These are phyloP conservation scores for Rhodotorula sp. DNA, from an alignment of 1,284 basidiomycete species.

Conservation along the genomic window DNA sequence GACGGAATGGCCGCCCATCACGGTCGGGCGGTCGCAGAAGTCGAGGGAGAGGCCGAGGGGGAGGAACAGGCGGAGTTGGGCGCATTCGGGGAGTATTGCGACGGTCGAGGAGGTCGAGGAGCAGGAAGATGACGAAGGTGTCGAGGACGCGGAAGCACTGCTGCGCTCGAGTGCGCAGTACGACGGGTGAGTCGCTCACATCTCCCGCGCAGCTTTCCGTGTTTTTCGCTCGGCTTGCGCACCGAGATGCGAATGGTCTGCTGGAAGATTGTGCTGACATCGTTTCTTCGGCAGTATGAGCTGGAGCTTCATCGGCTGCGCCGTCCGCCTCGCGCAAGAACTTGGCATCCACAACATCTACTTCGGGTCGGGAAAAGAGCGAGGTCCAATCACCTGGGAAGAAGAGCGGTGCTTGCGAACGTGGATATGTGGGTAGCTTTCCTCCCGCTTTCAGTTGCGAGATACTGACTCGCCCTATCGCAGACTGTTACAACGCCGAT, in stretches of 20 bases:
- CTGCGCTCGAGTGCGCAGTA: conserved; percentile 31
- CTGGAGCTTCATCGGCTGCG: conserved; percentile 37
- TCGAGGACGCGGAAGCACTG: conserved; percentile 20
- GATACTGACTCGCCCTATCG: background rate
- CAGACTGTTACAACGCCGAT: conserved; percentile 39
- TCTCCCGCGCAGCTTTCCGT: too few species aligned
- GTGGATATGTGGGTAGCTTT: conserved; percentile 26
- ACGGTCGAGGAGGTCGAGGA: too few species aligned
- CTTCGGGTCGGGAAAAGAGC: conserved; percentile 3
- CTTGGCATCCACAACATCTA: conserved; percentile 35
- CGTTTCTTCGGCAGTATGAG: conserved; percentile 5
- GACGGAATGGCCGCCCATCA: conserved; percentile 37
- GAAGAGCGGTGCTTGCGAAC: conserved; percentile 29
- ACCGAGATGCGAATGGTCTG: background rate
- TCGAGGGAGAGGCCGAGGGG: background rate
- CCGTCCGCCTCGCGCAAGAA: conserved; percentile 37
- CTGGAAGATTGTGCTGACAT: background rate
- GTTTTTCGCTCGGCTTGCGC: too few species aligned
- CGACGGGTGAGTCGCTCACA: conserved; percentile 17
- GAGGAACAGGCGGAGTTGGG: conserved; percentile 5
- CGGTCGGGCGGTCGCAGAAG: conserved; percentile 6
- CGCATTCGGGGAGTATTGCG: background rate
- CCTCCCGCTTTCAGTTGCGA: fast-evolving
- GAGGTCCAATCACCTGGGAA: conserved; percentile 11
- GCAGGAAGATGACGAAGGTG: conserved; percentile 4